A percentile compares a stretch with the other conserved stretches of the same genome.
Evolutionary conservation across 176 grass and related monocot genomes (phyloP).

Genomic region (Triticum timopheevii): DNA sequence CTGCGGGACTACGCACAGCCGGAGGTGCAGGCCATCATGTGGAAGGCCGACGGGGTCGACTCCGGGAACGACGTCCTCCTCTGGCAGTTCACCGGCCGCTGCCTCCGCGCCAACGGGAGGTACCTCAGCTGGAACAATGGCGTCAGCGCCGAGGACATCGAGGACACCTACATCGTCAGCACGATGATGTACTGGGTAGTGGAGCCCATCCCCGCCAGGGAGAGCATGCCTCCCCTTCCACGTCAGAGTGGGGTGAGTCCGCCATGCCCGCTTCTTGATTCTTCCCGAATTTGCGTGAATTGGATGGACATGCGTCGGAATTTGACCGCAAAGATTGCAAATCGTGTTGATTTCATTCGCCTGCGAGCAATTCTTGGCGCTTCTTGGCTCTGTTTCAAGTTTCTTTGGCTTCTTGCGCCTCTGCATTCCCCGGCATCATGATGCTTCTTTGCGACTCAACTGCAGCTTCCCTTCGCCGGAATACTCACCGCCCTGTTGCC

Average conservation of each 20-base stretch:
- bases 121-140: not conserved
- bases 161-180: not conserved
- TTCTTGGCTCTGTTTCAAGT: not conserved
- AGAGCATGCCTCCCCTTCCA: not conserved
- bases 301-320: too few relatives aligned
- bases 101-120: slow-evolving; percentile 23
- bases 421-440: not conserved
- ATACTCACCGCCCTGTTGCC: too few relatives aligned
- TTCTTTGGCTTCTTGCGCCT: not conserved
- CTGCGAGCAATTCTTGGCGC: not conserved
- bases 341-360: not conserved
- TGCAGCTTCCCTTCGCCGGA: not conserved
- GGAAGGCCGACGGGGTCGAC: not conserved
- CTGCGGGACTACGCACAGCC: not conserved
- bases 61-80: not conserved
- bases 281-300: not conserved
- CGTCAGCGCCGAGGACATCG: not conserved
- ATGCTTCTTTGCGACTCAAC: not conserved
- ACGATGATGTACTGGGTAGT: slow-evolving; percentile 16
- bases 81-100: not conserved
- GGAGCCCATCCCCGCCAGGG: not conserved
- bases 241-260: not conserved
- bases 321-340: too few relatives aligned
- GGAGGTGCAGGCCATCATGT: not conserved
- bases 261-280: not conserved